These are phyloP conservation scores for Tolypocladium sp. DNA, from an alignment of 2,329 filamentous ascomycete species.

Conservation along the genomic window DNA sequence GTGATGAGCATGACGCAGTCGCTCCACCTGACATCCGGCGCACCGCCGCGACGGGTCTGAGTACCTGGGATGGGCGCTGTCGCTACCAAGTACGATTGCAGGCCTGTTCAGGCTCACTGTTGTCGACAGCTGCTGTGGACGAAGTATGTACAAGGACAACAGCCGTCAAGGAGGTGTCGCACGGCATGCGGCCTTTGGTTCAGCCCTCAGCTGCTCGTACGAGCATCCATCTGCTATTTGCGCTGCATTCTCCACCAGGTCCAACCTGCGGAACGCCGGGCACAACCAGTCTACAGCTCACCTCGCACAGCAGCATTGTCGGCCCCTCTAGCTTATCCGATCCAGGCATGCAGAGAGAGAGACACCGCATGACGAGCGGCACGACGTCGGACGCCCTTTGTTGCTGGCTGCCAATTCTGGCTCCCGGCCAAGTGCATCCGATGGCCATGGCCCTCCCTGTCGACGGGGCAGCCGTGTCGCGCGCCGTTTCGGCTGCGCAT, in stretches of 20 bases:
- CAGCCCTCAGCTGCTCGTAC: neutral
- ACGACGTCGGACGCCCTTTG: neutral
- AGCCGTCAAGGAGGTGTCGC: neutral
- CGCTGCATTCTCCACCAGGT: neutral
- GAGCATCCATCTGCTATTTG: neutral
- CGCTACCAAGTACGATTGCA: neutral
- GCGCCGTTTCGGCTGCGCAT: neutral
- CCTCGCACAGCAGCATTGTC: neutral
- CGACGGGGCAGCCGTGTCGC: neutral
- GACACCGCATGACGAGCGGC: neutral
- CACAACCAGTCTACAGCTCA: neutral
- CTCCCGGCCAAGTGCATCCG: neutral
- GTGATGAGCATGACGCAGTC: neutral
- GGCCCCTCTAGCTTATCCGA: neutral
- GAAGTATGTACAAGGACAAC: neutral
- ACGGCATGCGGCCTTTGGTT: neutral
- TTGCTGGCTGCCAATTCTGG: neutral
- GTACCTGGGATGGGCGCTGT: neutral
- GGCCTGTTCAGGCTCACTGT: neutral
- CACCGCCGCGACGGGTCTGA: neutral
- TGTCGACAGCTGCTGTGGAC: neutral
- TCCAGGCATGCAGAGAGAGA: neutral
- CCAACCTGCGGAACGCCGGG: neutral
- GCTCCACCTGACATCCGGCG: neutral
- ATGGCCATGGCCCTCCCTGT: neutral